These are phyloP conservation scores for Rhynchosporium secalis DNA, from an alignment of 2,329 filamentous ascomycete genomes.

Conservation along the genomic window DNA sequence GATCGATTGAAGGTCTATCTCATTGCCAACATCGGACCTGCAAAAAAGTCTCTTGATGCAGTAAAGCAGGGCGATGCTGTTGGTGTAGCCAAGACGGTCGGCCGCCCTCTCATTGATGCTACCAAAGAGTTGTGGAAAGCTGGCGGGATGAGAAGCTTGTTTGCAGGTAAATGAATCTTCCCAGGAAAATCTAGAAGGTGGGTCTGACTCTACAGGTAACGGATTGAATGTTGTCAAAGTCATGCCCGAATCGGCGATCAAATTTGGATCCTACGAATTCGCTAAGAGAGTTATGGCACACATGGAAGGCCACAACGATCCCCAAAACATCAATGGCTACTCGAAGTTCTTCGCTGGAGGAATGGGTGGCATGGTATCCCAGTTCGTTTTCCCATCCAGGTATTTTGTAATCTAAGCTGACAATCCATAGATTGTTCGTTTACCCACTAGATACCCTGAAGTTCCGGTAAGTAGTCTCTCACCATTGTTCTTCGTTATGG, in stretches of 20 bases:
- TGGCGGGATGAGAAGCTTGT: slow-evolving; percentile 85
- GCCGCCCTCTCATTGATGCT: slow-evolving; percentile 70
- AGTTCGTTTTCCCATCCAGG: slow-evolving; percentile 54
- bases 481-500: neutral
- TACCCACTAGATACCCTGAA: slow-evolving; percentile 59
- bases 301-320: slow-evolving; percentile 84
- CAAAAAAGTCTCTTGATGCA: slow-evolving; percentile 58
- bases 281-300: slow-evolving; percentile 84
- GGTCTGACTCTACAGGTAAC: slow-evolving; percentile 63
- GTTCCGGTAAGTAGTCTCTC: slow-evolving; percentile 51
- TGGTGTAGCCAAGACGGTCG: slow-evolving; percentile 63
- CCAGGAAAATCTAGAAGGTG: slow-evolving; percentile 17
- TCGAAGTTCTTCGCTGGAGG: slow-evolving; percentile 93
- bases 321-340: slow-evolving; percentile 73
- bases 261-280: slow-evolving; percentile 96
- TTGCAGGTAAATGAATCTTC: slow-evolving; percentile 68
- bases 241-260: slow-evolving; percentile 97
- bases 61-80: slow-evolving; percentile 69
- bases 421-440: slow-evolving; percentile 68
- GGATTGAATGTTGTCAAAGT: slow-evolving; percentile 96
- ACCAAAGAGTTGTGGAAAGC: slow-evolving; percentile 78
- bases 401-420: neutral
- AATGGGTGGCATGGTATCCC: slow-evolving; percentile 88
- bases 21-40: slow-evolving; percentile 79
- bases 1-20: slow-evolving; percentile 97